Evolutionary conservation across 2,329 filamentous ascomycete species (phyloP), one percentile per base, ranked within the genome.

Genomic region (Alternaria alternata): DNA sequence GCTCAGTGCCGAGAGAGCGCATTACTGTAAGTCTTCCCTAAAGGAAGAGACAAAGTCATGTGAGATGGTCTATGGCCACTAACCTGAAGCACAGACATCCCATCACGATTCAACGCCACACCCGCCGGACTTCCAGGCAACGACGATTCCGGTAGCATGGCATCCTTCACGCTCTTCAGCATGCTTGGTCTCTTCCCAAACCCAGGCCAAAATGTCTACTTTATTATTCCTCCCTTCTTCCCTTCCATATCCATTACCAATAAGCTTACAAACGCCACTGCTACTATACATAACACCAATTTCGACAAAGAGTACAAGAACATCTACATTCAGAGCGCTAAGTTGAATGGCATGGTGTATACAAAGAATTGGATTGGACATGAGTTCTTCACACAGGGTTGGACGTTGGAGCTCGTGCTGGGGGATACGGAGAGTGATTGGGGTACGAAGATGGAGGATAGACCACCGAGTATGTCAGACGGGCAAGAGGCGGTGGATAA

Each of bases 161-260:
- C 80, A 1, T 77, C 77, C 4, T 83, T 83, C 62, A 73, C 76
- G 1, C 74, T 81, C 5, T 76, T 83, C 59, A 72, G 76, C 9
- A 82, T 81, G 75, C 74, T 82, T 42, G 81, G 81, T 0, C 66
- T 81, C 3, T 83, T 83, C 48, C 82, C 81, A 0, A 82, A 81
- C 46, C 80, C 82, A 1, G 82, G 82, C 0, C 81, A 83, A 52
- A 78, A 83, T 59, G 80, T 84, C 14, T 83, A 83, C 54, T 76
- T 83, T 51, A 82, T 84, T 58, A 81, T 75, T 7, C 79, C 82
- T 9, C 81, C 81, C 0, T 83, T 82, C 68, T 83, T 83, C 65
- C 73, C 80, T 41, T 69, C 74, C 7, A 73, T 82, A 36, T 77
- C 71, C 43, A 69, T 82, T 20, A 78, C 69, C 2, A 79, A 78